A percentile compares a stretch with the other conserved stretches of the same genome.
These are phyloP conservation scores for Sphagnum contortum DNA, from an alignment of 225 moss, liverwort and hornwort species.

Conservation along the genomic window DNA sequence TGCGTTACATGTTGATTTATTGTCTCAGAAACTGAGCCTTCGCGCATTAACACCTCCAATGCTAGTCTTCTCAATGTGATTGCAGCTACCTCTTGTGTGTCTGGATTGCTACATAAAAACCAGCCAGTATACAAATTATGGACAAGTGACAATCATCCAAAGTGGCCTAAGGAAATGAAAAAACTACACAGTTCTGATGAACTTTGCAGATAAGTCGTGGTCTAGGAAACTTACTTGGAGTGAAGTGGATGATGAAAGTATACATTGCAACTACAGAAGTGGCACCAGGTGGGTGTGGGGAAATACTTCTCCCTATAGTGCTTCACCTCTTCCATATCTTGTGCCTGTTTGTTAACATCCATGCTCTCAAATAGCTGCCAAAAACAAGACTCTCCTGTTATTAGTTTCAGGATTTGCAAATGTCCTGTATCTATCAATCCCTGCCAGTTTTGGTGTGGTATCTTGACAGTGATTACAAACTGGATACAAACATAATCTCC, in stretches of 20 bases:
- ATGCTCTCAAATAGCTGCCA: conserved; percentile 63
- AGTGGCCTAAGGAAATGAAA: too few species aligned
- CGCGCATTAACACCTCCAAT: conserved; percentile 81
- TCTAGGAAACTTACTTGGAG: conserved; percentile 31
- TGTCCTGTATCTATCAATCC: too few species aligned
- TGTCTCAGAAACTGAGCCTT: conserved; percentile 43
- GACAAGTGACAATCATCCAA: too few species aligned
- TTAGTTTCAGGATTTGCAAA: too few species aligned
- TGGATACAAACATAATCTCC: too few species aligned
- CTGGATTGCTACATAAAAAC: conserved; percentile 51
- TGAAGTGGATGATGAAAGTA: conserved; percentile 78
- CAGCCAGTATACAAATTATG: too few species aligned
- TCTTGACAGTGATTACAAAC: too few species aligned
- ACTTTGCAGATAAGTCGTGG: not conserved
- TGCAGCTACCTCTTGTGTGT: conserved; percentile 53
- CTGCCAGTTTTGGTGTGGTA: too few species aligned
- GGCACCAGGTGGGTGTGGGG: conserved; percentile 53
- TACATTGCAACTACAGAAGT: conserved; percentile 46
- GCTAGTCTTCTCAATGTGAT: conserved; percentile 56
- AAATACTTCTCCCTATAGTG: conserved; percentile 59
- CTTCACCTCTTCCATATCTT: conserved; percentile 40
- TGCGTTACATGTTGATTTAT: conserved; percentile 60
- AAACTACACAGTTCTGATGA: not conserved
- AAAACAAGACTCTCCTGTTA: not conserved
- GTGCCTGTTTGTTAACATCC: conserved; percentile 27